Percentiles rank a stretch among this genome's conserved stretches.
Evolutionary conservation across 768 basidiomycete species (phyloP).

Genomic region (Boletus tomentosulus): DNA sequence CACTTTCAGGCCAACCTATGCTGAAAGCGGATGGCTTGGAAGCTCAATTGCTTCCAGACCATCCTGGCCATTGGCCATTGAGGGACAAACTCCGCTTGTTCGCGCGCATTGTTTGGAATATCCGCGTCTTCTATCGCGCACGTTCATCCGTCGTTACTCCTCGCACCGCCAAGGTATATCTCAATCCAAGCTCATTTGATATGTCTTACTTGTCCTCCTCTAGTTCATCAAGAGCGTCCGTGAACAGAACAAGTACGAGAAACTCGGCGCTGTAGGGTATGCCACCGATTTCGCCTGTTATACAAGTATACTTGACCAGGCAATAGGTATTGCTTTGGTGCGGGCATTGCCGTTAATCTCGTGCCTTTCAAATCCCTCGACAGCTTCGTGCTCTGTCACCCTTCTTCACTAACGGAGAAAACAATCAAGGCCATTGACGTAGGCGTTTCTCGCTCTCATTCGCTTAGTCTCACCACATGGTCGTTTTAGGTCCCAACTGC

Average conservation of each 20-base stretch:
- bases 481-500: constrained; percentile 20
- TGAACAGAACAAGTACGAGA: constrained; percentile 36
- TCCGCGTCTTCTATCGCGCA: constrained; percentile 16
- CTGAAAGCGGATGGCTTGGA: constrained; percentile 24
- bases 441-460: not conserved
- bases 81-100: constrained; percentile 16
- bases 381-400: constrained; percentile 40
- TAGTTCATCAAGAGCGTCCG: constrained; percentile 38
- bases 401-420: constrained; percentile 28
- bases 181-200: not conserved
- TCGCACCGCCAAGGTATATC: constrained; percentile 23
- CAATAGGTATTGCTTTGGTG: constrained; percentile 38
- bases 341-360: constrained; percentile 27
- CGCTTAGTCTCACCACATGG: not conserved
- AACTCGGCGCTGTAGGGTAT: constrained; percentile 43
- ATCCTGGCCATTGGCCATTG: constrained; percentile 23
- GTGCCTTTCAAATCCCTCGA: constrained; percentile 31
- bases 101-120: constrained; percentile 16
- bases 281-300: not conserved
- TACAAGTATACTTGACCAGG: not conserved
- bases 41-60: constrained; percentile 25
- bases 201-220: not conserved
- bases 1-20: constrained; percentile 26
- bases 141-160: constrained; percentile 28
- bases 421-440: constrained; percentile 35